Evolutionary conservation across 1,284 basidiomycete genomes (phyloP).

Genomic region (Boletellus deceptivus): DNA sequence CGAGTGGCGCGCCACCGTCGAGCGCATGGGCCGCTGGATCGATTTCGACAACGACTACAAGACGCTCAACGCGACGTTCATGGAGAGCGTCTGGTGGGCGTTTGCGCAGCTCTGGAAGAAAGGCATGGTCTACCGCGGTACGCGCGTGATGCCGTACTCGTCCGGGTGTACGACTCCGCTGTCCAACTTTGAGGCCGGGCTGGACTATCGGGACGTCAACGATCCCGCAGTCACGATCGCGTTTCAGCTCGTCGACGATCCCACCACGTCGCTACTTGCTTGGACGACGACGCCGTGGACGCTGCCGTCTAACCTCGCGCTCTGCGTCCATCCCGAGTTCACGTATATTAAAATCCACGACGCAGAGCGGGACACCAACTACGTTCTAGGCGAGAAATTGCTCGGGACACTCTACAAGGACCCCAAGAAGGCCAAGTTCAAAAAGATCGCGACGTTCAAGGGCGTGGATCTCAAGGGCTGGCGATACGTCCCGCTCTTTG

Average conservation of each 20-base stretch:
- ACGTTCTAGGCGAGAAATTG: conserved; percentile 89
- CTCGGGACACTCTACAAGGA: conserved; percentile 95
- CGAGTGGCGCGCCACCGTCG: conserved; percentile 94
- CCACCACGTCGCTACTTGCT: conserved; percentile 86
- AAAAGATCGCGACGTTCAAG: conserved; percentile 84
- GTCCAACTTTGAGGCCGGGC: conserved; percentile 97
- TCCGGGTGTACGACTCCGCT: conserved; percentile 95
- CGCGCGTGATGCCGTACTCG: conserved; percentile 98
- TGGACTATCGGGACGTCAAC: conserved; percentile 90
- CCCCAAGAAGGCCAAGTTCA: conserved; percentile 96
- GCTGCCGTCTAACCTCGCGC: conserved; percentile 90
- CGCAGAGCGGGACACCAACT: conserved; percentile 83
- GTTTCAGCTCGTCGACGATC: conserved; percentile 93
- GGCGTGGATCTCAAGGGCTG: conserved; percentile 95
- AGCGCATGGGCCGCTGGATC: conserved; percentile 99
- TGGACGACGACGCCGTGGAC: conserved; percentile 99
- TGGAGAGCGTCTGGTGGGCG: conserved; percentile 99
- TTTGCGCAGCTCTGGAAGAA: conserved; percentile 93
- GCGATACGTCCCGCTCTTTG: conserved; percentile 95
- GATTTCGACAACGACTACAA: conserved; percentile 99
- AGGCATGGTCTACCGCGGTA: conserved; percentile 90
- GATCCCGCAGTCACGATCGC: conserved; percentile 97
- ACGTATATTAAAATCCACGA: conserved; percentile 98
- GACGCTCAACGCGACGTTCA: conserved; percentile 90
- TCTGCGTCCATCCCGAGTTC: conserved; percentile 96